phyloP scores from a whole-genome alignment of 2,329 filamentous ascomycete genomes.

The Pyrenochaeta sp. region DNA sequence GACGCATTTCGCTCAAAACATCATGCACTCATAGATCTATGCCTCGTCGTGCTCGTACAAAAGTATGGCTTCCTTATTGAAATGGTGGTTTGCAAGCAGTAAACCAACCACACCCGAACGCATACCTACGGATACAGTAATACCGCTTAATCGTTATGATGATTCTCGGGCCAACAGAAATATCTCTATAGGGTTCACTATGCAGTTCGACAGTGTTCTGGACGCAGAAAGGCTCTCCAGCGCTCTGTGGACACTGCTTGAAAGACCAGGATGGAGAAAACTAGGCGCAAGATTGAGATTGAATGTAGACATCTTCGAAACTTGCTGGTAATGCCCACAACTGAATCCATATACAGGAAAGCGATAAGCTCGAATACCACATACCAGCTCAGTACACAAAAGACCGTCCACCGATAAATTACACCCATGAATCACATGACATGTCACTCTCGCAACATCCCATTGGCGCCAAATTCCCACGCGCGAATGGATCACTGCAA shows the following conservation, averaged over 20 bases:
- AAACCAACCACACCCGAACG: constrained; percentile 17
- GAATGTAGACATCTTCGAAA: constrained; percentile 43
- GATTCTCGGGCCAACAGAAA: constrained; percentile 13
- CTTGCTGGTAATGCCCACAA: constrained; percentile 10
- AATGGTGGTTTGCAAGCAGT: constrained; percentile 7
- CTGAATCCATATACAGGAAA: constrained; percentile 15
- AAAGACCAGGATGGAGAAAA: constrained; percentile 58
- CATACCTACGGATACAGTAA: constrained; percentile 29
- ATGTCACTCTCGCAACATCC: constrained; percentile 54
- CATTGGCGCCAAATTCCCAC: constrained; percentile 50
- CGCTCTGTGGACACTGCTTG: constrained; percentile 51
- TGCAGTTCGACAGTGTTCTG: constrained; percentile 59
- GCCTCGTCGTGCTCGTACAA: no score
- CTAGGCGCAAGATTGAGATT: constrained; percentile 56
- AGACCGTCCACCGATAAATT: constrained; percentile 53
- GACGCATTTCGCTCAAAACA: no score
- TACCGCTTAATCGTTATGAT: constrained; percentile 26
- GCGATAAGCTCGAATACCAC: constrained; percentile 52
- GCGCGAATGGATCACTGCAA: constrained; percentile 10
- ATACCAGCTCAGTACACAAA: constrained; percentile 49
- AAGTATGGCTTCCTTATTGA: constrained; percentile 8
- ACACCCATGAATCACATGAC: constrained; percentile 49
- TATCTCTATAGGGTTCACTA: constrained; percentile 30
- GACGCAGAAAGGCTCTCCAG: constrained; percentile 51
- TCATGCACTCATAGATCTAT: no score